phyloP scores from a whole-genome alignment of 305 asterid species.

The Plantago coronopus region DNA sequence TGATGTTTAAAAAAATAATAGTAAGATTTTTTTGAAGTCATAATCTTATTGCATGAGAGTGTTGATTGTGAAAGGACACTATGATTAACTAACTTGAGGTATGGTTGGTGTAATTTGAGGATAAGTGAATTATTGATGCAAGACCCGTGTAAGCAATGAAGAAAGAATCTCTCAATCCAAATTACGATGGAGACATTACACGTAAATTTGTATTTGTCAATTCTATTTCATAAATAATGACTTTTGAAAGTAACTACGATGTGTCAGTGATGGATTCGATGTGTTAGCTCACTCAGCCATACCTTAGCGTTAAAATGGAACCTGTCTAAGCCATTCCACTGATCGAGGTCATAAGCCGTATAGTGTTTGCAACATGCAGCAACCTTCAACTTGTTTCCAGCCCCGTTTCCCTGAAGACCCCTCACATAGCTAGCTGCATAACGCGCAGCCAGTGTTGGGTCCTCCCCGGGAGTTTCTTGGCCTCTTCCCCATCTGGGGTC shows the following conservation, averaged over 20 bases:
- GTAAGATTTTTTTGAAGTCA: background rate
- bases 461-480: constrained; percentile 75
- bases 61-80: background rate
- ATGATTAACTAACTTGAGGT: too few species aligned
- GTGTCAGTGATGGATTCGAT: background rate
- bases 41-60: background rate
- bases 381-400: constrained; percentile 41
- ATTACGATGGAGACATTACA: too few species aligned
- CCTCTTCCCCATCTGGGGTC: constrained; percentile 81
- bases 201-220: too few species aligned
- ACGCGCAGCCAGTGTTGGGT: constrained; percentile 43
- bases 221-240: background rate
- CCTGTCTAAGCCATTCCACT: constrained; percentile 55
- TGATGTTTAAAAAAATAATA: background rate
- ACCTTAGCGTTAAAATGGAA: constrained; percentile 66
- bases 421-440: constrained; percentile 56
- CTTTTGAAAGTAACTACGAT: background rate
- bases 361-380: constrained; percentile 79
- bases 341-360: constrained; percentile 69
- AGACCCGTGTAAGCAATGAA: too few species aligned
- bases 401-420: constrained; percentile 50
- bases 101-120: too few species aligned
- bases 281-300: background rate
- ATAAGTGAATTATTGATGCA: too few species aligned
- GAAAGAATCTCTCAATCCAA: too few species aligned